A percentile compares a stretch with the other conserved stretches of the same genome.
Conservation (phyloP, 1,284 basidiomycete species). For the Fomitopsis palustris region DNA sequence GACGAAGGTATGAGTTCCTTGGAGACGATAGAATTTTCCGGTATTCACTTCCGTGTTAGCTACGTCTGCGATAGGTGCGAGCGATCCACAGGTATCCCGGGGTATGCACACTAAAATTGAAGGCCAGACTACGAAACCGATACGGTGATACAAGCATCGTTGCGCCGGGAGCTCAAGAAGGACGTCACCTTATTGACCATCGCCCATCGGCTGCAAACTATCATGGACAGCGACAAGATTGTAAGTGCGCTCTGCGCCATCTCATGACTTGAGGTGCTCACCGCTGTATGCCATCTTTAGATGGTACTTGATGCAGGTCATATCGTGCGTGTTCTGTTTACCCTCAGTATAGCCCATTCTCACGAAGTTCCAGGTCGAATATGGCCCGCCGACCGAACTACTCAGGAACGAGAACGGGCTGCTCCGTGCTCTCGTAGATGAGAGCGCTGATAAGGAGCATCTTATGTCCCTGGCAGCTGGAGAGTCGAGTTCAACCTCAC, state of each 20-base stretch:
- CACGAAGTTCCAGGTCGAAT: slow-evolving; percentile 52
- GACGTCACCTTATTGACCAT: slow-evolving; percentile 61
- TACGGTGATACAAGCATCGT: slow-evolving; percentile 51
- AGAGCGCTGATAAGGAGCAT: slow-evolving; percentile 47
- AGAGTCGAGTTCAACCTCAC: too few relatives aligned
- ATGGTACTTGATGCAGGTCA: slow-evolving; percentile 16
- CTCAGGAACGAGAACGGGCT: slow-evolving; percentile 47
- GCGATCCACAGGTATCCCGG: too few relatives aligned
- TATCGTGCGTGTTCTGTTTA: slow-evolving; percentile 20
- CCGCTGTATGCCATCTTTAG: slow-evolving; percentile 1
- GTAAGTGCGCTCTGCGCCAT: slow-evolving; percentile 16
- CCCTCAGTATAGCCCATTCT: too few relatives aligned
- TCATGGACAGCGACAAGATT: slow-evolving; percentile 54
- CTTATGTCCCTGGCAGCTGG: too few relatives aligned
- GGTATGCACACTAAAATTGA: background rate
- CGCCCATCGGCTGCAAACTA: slow-evolving; percentile 66
- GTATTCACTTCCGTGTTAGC: slow-evolving; percentile 26
- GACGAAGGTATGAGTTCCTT: slow-evolving; percentile 47
- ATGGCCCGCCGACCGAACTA: slow-evolving; percentile 57
- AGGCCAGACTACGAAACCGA: slow-evolving; percentile 53
- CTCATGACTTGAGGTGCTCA: background rate
- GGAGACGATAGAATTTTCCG: background rate
- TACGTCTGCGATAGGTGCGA: slow-evolving; percentile 32
- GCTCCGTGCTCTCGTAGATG: slow-evolving; percentile 58
- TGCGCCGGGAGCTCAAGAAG: slow-evolving; percentile 45